Evolutionary conservation across 176 grass and related monocot genomes (phyloP).

Genomic region (Lolium multiflorum): DNA sequence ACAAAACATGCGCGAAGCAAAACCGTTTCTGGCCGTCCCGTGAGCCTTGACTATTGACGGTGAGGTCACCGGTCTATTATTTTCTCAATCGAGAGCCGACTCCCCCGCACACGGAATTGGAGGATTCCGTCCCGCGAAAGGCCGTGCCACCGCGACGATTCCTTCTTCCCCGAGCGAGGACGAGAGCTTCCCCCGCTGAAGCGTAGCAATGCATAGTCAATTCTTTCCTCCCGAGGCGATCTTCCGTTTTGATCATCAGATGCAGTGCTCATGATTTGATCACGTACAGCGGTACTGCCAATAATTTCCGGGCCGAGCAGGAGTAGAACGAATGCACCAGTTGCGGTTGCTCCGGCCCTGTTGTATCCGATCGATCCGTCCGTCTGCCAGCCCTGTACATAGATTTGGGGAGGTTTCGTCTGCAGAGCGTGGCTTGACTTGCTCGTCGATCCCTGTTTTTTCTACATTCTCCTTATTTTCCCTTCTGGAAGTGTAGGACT

Average conservation of each 20-base stretch:
- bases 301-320: too few relatives aligned
- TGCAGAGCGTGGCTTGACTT: conserved; percentile 7
- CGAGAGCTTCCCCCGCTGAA: background rate
- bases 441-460: background rate
- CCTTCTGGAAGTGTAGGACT: background rate
- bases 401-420: background rate
- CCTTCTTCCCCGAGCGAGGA: background rate
- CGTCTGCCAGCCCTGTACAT: conserved; percentile 10
- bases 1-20: background rate
- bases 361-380: too few relatives aligned
- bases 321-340: too few relatives aligned
- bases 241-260: background rate
- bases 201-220: background rate
- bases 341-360: too few relatives aligned
- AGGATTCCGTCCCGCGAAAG: background rate
- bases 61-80: background rate
- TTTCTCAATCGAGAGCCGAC: background rate
- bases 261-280: too few relatives aligned
- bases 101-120: too few relatives aligned
- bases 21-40: background rate
- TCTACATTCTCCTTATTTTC: background rate
- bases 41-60: too few relatives aligned
- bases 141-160: conserved; percentile 19
- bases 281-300: too few relatives aligned
- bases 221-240: conserved; percentile 4